Evolutionary conservation across 108 stramenopile species (phyloP), one percentile per base, ranked within the genome.

Genomic region (Cyclotella choctawhatcheeana): DNA sequence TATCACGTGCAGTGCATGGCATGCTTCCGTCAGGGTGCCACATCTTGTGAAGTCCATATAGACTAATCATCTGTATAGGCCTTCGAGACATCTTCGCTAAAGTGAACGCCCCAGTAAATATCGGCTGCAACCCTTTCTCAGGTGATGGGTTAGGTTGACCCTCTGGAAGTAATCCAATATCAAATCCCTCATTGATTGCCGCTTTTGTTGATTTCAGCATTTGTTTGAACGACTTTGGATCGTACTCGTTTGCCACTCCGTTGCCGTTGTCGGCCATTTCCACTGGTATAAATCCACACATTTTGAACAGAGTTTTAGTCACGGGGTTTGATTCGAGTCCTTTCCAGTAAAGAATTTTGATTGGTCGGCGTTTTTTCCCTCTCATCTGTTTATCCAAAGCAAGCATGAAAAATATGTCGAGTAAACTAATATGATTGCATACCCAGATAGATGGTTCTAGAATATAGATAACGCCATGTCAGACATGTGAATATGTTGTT

Each of bases 281-380:
- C 0, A 95, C 92, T 5, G 94, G 89, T 50, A 95, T 93, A 63
- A 95, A 93, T 22, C 94, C 94, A 55, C 89, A 90, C 76, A 91
- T 89, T 50, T 52, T 74, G 69, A 90, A 95, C 12, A 93, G 44
- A 2, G 90, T 32, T 61, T 83, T 65, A 18, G 90, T 89, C 30
- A 95, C 69, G 17, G 87, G 88, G 76, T 95, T 93, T 22, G 84
- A 69, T 70, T 95, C 94, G 20, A 95, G 76, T 29, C 86, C 85
- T 58, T 92, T 92, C 94, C 94, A 95, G 65, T 95, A 95, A 31
- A 95, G 75, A 63, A 92, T 88, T 50, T 93, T 93, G 47, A 95
- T 93, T 0, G 92, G 94, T 33, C 94, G 88, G 59, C 83, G 83
- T 22, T 82, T 77, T 58, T 76, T 77, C 25, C 93, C 93, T 29